phyloP scores from a whole-genome alignment of 2,329 filamentous ascomycete genomes.

The Xylaria sp. region DNA sequence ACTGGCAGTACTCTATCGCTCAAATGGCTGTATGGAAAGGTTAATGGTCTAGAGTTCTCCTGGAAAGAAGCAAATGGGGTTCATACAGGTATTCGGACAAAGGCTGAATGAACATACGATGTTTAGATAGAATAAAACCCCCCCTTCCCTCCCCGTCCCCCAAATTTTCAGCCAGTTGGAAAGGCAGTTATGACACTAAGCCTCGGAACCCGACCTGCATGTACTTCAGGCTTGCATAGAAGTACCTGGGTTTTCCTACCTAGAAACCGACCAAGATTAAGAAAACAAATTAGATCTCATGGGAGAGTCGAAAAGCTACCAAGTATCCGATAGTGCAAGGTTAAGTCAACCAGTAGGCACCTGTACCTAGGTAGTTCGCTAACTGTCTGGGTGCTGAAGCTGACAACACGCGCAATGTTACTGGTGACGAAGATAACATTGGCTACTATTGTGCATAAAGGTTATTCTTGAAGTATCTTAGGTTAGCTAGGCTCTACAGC shows the following conservation, averaged over 20 bases:
- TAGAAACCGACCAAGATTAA: background rate
- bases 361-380: too few relatives aligned
- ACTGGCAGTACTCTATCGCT: conserved; percentile 73
- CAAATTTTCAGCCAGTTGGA: background rate
- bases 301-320: background rate
- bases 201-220: too few relatives aligned
- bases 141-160: background rate
- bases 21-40: conserved; percentile 73
- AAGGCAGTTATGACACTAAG: background rate
- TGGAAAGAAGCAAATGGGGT: conserved; percentile 49
- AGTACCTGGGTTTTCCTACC: background rate
- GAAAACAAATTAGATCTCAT: background rate
- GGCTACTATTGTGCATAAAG: too few relatives aligned
- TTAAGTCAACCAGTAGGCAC: too few relatives aligned
- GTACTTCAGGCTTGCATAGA: background rate
- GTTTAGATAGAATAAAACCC: background rate
- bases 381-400: too few relatives aligned
- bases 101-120: conserved; percentile 24
- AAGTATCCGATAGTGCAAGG: background rate
- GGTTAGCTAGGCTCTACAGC: too few relatives aligned
- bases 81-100: conserved; percentile 30
- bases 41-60: conserved; percentile 67
- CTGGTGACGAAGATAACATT: too few relatives aligned
- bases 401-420: too few relatives aligned
- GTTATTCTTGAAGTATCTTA: too few relatives aligned